These are phyloP conservation scores for Neonectria coccinea DNA, from an alignment of 2,329 filamentous ascomycete genomes.

Conservation along the genomic window DNA sequence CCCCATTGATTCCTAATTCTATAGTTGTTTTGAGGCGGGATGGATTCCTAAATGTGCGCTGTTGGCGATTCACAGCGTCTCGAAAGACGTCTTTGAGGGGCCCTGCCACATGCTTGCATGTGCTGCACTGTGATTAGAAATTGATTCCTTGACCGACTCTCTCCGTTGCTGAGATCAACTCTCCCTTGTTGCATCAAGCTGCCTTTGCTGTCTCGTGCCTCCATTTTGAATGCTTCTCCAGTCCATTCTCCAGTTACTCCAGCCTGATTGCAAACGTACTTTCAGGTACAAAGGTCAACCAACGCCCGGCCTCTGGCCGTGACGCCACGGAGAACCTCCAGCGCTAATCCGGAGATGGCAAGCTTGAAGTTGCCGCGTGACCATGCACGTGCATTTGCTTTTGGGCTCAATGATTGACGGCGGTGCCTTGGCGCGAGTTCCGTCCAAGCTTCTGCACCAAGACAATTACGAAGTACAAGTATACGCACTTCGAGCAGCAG, in stretches of 20 bases:
- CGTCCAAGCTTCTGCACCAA: no score
- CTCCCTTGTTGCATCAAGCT: constrained; percentile 3
- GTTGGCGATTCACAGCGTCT: constrained; percentile 9
- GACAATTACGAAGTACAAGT: background rate
- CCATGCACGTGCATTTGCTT: constrained; percentile 26
- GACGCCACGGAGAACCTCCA: constrained; percentile 9
- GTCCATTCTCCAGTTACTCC: background rate
- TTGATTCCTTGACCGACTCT: constrained; percentile 15
- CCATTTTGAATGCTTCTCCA: background rate
- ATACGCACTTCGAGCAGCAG: background rate
- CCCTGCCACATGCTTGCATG: background rate
- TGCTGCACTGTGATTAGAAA: background rate
- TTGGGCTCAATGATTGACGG: background rate
- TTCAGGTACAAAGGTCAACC: no score
- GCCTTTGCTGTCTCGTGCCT: background rate
- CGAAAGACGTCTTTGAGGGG: background rate
- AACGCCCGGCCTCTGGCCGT: constrained; percentile 1
- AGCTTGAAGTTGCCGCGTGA: constrained; percentile 18
- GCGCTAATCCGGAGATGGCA: constrained; percentile 15
- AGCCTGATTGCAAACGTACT: background rate
- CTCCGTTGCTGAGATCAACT: constrained; percentile 3
- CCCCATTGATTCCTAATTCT: constrained; percentile 22
- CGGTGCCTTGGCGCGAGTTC: no score
- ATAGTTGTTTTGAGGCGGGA: constrained; percentile 7
- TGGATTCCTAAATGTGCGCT: constrained; percentile 21